These are phyloP conservation scores for Lodderomyces theae DNA, from an alignment of 1,139 yeast genomes.

Conservation along the genomic window DNA sequence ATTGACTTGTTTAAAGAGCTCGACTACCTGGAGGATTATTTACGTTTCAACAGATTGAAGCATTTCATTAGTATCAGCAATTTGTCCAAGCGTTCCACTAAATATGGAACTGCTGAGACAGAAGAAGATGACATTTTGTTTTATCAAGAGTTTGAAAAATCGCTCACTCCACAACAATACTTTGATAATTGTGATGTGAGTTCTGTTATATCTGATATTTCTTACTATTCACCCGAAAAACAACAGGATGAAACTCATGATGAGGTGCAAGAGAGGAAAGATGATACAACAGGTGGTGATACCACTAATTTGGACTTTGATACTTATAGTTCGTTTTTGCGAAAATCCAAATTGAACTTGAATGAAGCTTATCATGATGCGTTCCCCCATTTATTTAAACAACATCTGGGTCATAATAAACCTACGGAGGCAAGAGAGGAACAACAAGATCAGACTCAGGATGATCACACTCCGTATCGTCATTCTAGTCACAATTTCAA, in stretches of 20 bases:
- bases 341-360: slow-evolving; percentile 33
- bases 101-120: slow-evolving; percentile 3
- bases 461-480: no score
- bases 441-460: neutral
- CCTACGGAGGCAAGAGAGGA: neutral
- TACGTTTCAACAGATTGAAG: slow-evolving; percentile 23
- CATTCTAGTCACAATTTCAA: slow-evolving; percentile 29
- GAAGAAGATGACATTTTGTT: slow-evolving; percentile 6
- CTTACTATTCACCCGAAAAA: slow-evolving; percentile 23
- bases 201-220: slow-evolving; percentile 28
- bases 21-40: slow-evolving; percentile 17
- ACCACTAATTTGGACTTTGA: slow-evolving; percentile 16
- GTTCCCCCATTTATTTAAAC: slow-evolving; percentile 30
- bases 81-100: slow-evolving; percentile 8
- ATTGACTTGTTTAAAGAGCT: slow-evolving; percentile 15
- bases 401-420: neutral
- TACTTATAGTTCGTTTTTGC: slow-evolving; percentile 33
- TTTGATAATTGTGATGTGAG: slow-evolving; percentile 19
- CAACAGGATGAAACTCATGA: slow-evolving; percentile 1
- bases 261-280: neutral
- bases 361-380: slow-evolving; percentile 22
- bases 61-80: slow-evolving; percentile 23
- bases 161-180: slow-evolving; percentile 13
- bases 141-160: slow-evolving; percentile 10
- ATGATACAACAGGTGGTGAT: neutral